phyloP scores from a whole-genome alignment of 2,329 filamentous ascomycete genomes.

The Blastomyces percursus region DNA sequence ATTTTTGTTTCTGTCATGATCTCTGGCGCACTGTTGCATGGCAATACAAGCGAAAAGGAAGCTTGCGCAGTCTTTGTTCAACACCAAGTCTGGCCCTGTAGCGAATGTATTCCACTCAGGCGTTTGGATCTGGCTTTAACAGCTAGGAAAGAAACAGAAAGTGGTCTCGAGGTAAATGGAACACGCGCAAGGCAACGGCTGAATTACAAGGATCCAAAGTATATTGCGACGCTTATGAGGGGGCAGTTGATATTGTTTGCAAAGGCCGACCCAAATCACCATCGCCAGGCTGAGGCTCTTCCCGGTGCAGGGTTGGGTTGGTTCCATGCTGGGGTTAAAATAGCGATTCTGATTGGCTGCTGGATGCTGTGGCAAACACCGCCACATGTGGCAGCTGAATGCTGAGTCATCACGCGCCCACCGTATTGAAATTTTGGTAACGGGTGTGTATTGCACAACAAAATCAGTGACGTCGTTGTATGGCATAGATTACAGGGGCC shows the following conservation, averaged over 20 bases:
- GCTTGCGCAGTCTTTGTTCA: background rate
- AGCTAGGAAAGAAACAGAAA: background rate
- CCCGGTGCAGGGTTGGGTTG: background rate
- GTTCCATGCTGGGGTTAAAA: background rate
- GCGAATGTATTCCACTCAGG: background rate
- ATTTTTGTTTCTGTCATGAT: constrained; percentile 68
- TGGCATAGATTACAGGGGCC: background rate
- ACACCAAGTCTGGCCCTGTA: background rate
- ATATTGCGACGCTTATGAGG: background rate
- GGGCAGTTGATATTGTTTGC: background rate
- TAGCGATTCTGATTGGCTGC: background rate
- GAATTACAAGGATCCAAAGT: background rate
- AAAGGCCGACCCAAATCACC: background rate
- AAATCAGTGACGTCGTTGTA: background rate
- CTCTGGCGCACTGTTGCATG: constrained; percentile 50
- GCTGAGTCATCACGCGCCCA: background rate
- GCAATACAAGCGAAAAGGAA: constrained; percentile 28
- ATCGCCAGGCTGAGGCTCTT: background rate
- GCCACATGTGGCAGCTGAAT: background rate
- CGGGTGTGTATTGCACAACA: background rate
- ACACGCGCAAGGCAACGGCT: background rate
- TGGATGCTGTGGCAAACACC: background rate
- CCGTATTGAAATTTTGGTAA: background rate
- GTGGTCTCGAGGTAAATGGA: background rate
- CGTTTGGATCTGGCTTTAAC: background rate